Conservation (phyloP, 768 basidiomycete species). For the Amanita rubescens region DNA sequence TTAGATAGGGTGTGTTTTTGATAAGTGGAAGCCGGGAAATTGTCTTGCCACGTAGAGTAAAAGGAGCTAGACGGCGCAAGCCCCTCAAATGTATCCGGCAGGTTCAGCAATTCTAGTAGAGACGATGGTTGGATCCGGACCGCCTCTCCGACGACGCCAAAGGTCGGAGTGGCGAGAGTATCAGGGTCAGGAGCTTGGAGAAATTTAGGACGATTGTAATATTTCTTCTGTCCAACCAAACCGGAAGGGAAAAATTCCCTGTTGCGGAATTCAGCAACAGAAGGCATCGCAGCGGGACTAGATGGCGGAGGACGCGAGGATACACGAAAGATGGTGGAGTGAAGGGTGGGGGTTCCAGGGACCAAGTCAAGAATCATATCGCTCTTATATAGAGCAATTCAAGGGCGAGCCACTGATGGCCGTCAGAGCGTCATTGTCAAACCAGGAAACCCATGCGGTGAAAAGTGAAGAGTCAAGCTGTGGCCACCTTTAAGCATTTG, state of each 20-base stretch:
- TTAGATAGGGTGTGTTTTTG: background rate
- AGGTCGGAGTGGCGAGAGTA: conserved; percentile 25
- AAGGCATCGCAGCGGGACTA: conserved; percentile 1
- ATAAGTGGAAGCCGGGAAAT: background rate
- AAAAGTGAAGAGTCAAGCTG: background rate
- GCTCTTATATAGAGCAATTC: conserved; percentile 6
- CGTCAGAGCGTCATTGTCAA: conserved; percentile 6
- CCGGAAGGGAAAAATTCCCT: background rate
- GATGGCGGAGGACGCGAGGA: background rate
- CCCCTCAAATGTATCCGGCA: background rate
- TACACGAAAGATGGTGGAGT: background rate
- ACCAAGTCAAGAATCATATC: background rate
- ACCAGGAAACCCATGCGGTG: background rate
- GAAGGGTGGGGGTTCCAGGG: background rate
- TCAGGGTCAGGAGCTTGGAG: conserved; percentile 9
- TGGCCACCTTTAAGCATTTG: conserved; percentile 1
- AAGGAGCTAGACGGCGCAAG: background rate
- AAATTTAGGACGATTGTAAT: conserved; percentile 8
- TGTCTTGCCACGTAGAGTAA: background rate
- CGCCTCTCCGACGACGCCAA: background rate
- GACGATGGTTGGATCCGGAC: background rate
- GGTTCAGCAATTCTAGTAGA: background rate
- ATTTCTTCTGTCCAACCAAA: conserved; percentile 2
- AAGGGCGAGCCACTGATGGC: conserved; percentile 1
- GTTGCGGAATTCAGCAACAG: background rate